Conservation (phyloP, 108 stramenopile species). For the Skeletonema costatum region DNA sequence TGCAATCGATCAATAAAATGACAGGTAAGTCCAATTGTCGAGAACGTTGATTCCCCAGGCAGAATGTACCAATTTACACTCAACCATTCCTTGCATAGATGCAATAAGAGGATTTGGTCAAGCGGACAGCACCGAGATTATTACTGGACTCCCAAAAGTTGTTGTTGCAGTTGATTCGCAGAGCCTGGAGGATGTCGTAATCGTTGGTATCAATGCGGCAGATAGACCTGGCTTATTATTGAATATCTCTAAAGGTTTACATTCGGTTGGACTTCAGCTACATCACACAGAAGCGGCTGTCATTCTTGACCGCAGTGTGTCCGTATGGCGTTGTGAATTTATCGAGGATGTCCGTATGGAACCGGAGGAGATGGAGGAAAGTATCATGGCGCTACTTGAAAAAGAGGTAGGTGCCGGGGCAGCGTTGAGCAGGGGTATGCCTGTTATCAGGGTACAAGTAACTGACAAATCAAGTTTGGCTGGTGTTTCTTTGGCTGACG, state of each 20-base stretch:
- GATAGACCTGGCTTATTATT: conserved; percentile 62
- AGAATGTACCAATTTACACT: background rate
- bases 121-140: conserved; percentile 3
- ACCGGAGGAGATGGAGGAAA: background rate
- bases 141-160: conserved; percentile 21
- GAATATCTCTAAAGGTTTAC: conserved; percentile 71
- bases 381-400: conserved; percentile 39
- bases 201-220: conserved; percentile 30
- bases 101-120: conserved; percentile 57
- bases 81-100: conserved; percentile 23
- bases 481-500: conserved; percentile 56
- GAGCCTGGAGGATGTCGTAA: conserved; percentile 50
- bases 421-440: conserved; percentile 60
- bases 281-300: conserved; percentile 84
- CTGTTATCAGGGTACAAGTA: conserved; percentile 74
- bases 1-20: conserved; percentile 68
- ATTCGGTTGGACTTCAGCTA: conserved; percentile 58
- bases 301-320: conserved; percentile 59
- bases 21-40: conserved; percentile 45
- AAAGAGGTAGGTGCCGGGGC: conserved; percentile 53
- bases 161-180: conserved; percentile 58
- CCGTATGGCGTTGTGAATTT: conserved; percentile 81
- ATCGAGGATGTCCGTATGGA: conserved; percentile 34
- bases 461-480: conserved; percentile 51
- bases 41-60: background rate